Conservation (phyloP, 1,284 basidiomycete genomes). For the Pseudozyma pruni region DNA sequence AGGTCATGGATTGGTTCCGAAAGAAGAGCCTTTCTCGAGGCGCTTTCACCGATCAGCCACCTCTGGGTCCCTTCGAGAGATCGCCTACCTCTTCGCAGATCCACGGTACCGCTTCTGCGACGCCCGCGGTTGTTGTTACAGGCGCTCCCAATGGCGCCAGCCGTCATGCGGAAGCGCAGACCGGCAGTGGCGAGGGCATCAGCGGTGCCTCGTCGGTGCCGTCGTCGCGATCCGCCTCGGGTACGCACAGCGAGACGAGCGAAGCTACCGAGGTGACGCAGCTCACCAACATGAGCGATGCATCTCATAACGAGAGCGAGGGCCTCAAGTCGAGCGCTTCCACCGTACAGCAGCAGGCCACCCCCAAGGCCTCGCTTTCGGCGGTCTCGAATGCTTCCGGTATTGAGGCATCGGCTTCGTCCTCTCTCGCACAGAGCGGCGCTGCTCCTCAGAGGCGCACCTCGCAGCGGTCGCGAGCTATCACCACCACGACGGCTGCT, state of each 20-base stretch:
- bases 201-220: conserved; percentile 43
- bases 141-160: conserved; percentile 20
- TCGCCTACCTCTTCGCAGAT: conserved; percentile 20
- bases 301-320: conserved; percentile 27
- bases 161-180: conserved; percentile 28
- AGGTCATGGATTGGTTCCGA: conserved; percentile 76
- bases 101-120: conserved; percentile 4
- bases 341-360: conserved; percentile 59
- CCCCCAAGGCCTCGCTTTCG: conserved; percentile 51
- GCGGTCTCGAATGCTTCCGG: conserved; percentile 31
- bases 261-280: conserved; percentile 49
- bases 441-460: conserved; percentile 18
- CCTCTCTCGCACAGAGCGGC: conserved; percentile 12
- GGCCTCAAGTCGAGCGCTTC: conserved; percentile 55
- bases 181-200: conserved; percentile 28
- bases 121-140: conserved; percentile 50
- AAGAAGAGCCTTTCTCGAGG: conserved; percentile 71
- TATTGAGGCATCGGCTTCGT: conserved; percentile 9
- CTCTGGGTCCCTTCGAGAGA: conserved; percentile 51
- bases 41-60: conserved; percentile 57
- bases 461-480: conserved; percentile 15
- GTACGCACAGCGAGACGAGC: conserved; percentile 63
- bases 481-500: not conserved
- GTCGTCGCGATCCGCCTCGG: conserved; percentile 63
- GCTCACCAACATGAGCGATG: conserved; percentile 34